Conservation (phyloP, 1,139 yeast species). For the Candida pseudoviswanathii region DNA sequence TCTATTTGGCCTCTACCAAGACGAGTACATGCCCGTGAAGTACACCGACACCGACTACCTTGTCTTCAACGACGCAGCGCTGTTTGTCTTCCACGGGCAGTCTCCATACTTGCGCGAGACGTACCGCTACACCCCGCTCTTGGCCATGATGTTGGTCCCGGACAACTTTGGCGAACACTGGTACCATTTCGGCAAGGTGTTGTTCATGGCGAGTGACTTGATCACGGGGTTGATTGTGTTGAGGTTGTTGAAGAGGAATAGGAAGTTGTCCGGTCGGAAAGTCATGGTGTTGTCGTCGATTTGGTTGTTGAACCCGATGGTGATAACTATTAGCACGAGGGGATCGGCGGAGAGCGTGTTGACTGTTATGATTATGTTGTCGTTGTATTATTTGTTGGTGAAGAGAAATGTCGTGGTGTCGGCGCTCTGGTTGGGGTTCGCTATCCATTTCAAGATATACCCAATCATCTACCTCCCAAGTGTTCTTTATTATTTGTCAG, state of each 20-base stretch:
- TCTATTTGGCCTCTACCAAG: slow-evolving; percentile 86
- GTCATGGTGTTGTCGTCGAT: slow-evolving; percentile 46
- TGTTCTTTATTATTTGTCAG: slow-evolving; percentile 34
- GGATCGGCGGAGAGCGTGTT: slow-evolving; percentile 92
- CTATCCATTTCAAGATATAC: slow-evolving; percentile 88
- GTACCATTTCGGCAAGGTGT: slow-evolving; percentile 74
- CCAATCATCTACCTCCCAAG: slow-evolving; percentile 83
- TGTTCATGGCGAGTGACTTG: slow-evolving; percentile 78
- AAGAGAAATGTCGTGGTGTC: slow-evolving; percentile 40
- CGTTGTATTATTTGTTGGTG: slow-evolving; percentile 48
- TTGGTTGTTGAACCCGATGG: slow-evolving; percentile 96
- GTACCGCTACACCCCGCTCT: slow-evolving; percentile 86
- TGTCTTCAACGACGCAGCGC: slow-evolving; percentile 91
- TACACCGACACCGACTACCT: slow-evolving; percentile 93
- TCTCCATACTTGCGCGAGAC: slow-evolving; percentile 89
- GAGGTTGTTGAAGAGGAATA: slow-evolving; percentile 27
- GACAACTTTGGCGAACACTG: slow-evolving; percentile 46
- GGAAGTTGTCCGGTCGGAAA: slow-evolving; percentile 15
- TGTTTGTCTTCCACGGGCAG: slow-evolving; percentile 57
- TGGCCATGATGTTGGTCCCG: slow-evolving; percentile 83
- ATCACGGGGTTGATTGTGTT: slow-evolving; percentile 74
- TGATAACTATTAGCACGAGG: slow-evolving; percentile 85
- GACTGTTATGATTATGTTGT: slow-evolving; percentile 71
- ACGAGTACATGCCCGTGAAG: slow-evolving; percentile 71
- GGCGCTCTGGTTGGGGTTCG: slow-evolving; percentile 71